Conservation (phyloP, 148 eudicot genomes). For the Nepenthes mirabilis region DNA sequence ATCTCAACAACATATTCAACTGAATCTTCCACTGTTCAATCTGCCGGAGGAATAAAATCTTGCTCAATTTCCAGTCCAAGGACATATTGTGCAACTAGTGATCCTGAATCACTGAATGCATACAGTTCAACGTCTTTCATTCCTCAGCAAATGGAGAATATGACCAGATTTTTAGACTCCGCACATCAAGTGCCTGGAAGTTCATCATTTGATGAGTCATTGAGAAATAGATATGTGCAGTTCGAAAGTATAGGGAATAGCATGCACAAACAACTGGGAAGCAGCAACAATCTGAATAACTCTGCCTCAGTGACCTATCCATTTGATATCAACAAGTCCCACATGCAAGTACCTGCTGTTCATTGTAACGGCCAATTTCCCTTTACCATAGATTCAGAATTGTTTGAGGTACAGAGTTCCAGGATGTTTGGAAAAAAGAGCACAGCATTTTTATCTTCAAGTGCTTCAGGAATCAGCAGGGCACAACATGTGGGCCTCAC, state of each 20-base stretch:
- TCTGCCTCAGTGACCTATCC: slow-evolving; percentile 6
- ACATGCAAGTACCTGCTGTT: slow-evolving; percentile 9
- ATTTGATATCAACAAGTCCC: slow-evolving; percentile 9
- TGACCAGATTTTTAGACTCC: slow-evolving; percentile 8
- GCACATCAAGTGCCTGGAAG: slow-evolving; percentile 12
- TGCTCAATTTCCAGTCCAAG: slow-evolving; percentile 28
- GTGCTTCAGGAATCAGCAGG: slow-evolving; percentile 8
- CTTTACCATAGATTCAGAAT: slow-evolving; percentile 11
- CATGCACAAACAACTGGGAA: slow-evolving; percentile 10
- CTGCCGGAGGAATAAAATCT: slow-evolving; percentile 19
- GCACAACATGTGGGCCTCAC: slow-evolving; percentile 5
- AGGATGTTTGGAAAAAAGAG: slow-evolving; percentile 14
- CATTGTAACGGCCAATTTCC: slow-evolving; percentile 14
- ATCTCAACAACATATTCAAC: slow-evolving; percentile 35
- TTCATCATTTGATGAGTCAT: slow-evolving; percentile 7
- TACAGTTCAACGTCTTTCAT: slow-evolving; percentile 3
- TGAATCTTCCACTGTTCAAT: slow-evolving; percentile 20
- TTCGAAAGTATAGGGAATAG: slow-evolving; percentile 10
- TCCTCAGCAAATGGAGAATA: slow-evolving; percentile 9
- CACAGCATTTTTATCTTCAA: slow-evolving; percentile 17
- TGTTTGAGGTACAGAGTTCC: slow-evolving; percentile 6
- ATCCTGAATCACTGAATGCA: slow-evolving; percentile 6
- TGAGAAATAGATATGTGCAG: slow-evolving; percentile 10
- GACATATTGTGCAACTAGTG: slow-evolving; percentile 17
- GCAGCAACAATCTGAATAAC: slow-evolving; percentile 4